Evolutionary conservation across 805 yeast species (phyloP), one percentile per base, ranked within the genome.

Genomic region (Wickerhamiella azymoides): DNA sequence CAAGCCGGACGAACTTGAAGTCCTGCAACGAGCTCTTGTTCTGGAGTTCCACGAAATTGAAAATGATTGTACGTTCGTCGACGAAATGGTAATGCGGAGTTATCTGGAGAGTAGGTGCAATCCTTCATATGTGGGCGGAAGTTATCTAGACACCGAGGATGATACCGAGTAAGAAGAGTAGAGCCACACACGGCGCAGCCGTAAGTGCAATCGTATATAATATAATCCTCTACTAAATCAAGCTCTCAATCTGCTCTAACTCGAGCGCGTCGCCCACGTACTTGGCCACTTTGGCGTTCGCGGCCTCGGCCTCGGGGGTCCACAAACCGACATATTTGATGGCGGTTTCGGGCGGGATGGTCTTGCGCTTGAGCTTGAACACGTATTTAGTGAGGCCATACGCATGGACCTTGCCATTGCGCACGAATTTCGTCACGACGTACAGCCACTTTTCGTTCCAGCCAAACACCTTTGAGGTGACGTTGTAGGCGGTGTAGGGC

Each of bases 381-480:
- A 88, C 94, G 53, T 85, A 80, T 60, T 80, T 84, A 9, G 94
- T 80, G 21, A 85, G 59, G 1, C 80, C 76, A 17, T 77, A 64
- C 0, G 85, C 77, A 54, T 77, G 71, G 6, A 63, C 59, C 17
- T 52, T 47, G 40, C 55, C 47, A 13, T 57, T 53, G 10, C 60
- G 54, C 36, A 69, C 65, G 56, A 85, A 84, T 54, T 74, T 71
- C 36, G 81, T 74, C 19, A 81, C 52, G 10, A 84, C 72, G 57
- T 77, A 86, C 11, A 88, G 55, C 95, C 96, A 85, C 61, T 86
- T 88, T 28, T 73, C 68, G 63, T 84, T 92, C 94, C 95, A 86
- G 7, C 89, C 80, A 5, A 82, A 59, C 16, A 88, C 70, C 33
- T 75, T 66, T 2, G 81, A 71, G 30, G 67, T 65, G 18, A 88